phyloP scores from a whole-genome alignment of 495 filamentous ascomycete genomes.

The Xylaria telfairii region DNA sequence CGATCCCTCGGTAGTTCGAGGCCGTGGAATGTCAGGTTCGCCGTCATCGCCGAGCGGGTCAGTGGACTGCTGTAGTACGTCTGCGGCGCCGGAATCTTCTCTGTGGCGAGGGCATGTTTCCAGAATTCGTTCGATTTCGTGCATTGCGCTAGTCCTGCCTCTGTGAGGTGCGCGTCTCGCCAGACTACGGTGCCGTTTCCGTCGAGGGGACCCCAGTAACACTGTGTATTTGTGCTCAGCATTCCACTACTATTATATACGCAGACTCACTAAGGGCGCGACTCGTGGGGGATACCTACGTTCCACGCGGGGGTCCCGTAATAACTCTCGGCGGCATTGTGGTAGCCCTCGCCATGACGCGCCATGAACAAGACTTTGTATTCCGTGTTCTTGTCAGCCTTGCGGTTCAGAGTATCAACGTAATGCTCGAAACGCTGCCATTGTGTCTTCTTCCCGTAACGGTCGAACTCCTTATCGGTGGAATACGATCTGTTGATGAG shows the following conservation, averaged over 20 bases:
- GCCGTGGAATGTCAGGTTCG: conserved; percentile 65
- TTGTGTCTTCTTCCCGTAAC: conserved; percentile 55
- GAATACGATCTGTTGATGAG: conserved; percentile 65
- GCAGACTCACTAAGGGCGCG: too few species aligned
- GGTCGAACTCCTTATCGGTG: conserved; percentile 49
- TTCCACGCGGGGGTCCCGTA: conserved; percentile 75
- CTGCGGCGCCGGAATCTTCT: conserved; percentile 69
- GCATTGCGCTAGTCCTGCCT: conserved; percentile 66
- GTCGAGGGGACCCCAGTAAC: conserved; percentile 73
- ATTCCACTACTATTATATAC: not conserved
- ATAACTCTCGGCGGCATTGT: conserved; percentile 67
- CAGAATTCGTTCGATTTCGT: conserved; percentile 70
- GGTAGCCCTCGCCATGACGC: conserved; percentile 74
- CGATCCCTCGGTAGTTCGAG: conserved; percentile 55
- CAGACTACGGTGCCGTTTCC: conserved; percentile 72
- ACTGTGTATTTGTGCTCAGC: conserved; percentile 46
- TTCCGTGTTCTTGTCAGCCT: conserved; percentile 52
- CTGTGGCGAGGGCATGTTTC: conserved; percentile 57
- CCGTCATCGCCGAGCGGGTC: conserved; percentile 66
- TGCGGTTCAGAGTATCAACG: conserved; percentile 60
- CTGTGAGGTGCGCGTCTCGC: conserved; percentile 72
- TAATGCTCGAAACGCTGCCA: conserved; percentile 71
- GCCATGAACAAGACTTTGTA: conserved; percentile 74
- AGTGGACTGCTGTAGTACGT: conserved; percentile 73
- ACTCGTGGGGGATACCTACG: conserved; percentile 44